Base-by-base conservation (phyloP, 2,329 filamentous ascomycete species). In the Aspergillus japonicus region DNA sequence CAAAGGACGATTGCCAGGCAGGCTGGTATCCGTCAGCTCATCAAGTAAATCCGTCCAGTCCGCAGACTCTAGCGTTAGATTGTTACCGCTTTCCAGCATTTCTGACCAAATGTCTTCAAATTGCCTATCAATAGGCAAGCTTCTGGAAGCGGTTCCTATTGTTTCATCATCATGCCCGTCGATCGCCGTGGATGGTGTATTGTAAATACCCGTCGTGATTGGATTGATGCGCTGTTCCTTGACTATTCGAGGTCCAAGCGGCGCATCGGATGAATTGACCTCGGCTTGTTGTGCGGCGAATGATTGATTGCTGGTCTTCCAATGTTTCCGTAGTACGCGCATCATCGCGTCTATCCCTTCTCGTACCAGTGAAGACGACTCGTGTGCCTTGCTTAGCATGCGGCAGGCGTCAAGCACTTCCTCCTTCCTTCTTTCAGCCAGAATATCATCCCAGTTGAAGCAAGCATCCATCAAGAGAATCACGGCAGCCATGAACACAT, bases 401-500 rank as follows among this genome's bases (percentile, higher is more conserved):
- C 71, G 71, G 55, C 75, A 78, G 1, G 75, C 75, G 16, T 71
- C 71, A 1, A 73, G 62, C 1, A 78, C 74, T 51, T 78, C 77
- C 26, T 72, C 62, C 35, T 71, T 71, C 5, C 75, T 66, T 12
- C 68, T 71, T 5, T 75, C 72, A 1, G 71, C 74, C 0, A 75
- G 58, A 1, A 74, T 70, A 47, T 77, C 73, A 51, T 73, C 73
- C 63, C 70, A 73, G 48, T 78, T 78, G 61, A 77, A 75, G 58
- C 75, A 78, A 0, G 75, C 68, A 42, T 78, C 77, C 59, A 78
- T 75, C 4, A 78, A 60, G 11, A 79, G 56, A 5, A 76, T 73
- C 1, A 75, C 73, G 1, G 73, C 73, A 1, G 76, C 76, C 66
- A 78, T 72, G 56, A 78, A 78, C 0, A 78, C 70, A 49, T 77